A percentile compares a stretch with the other conserved stretches of the same genome.
These are phyloP conservation scores for Chlorella sp. DNA, from an alignment of 139 green algal genomes.

Conservation along the genomic window DNA sequence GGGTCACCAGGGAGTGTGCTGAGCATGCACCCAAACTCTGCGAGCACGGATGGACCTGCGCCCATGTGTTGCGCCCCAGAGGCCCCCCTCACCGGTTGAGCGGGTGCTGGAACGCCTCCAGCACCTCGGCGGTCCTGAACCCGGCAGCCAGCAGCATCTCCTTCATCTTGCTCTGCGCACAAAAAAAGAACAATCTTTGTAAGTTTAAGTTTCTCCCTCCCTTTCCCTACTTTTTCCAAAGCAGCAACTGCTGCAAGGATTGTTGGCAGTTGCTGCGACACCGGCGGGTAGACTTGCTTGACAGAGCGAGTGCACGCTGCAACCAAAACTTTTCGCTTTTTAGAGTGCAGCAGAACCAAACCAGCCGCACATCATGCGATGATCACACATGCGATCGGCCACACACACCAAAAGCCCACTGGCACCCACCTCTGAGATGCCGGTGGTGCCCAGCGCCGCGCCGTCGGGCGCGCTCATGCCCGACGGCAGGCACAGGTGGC, in stretches of 20 bases:
- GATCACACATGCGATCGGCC: background rate
- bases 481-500: conserved; percentile 42
- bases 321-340: background rate
- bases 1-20: background rate
- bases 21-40: background rate
- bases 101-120: background rate
- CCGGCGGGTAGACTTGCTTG: no score
- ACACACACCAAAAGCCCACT: background rate
- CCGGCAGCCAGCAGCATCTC: conserved; percentile 4
- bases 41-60: no score
- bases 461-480: conserved; percentile 29
- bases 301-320: no score
- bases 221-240: no score
- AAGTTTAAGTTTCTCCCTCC: no score
- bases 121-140: conserved; percentile 21
- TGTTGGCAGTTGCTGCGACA: background rate
- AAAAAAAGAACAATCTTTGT: no score
- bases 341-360: background rate
- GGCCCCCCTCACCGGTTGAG: background rate
- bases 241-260: background rate
- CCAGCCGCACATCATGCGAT: no score
- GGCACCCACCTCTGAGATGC: conserved; percentile 12
- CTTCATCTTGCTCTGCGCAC: conserved; percentile 8
- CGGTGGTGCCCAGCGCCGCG: conserved; percentile 32
- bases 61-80: background rate